A percentile compares a stretch with the other conserved stretches of the same genome.
Conservation (phyloP, 257 asterid species). For the Striga asiatica region DNA sequence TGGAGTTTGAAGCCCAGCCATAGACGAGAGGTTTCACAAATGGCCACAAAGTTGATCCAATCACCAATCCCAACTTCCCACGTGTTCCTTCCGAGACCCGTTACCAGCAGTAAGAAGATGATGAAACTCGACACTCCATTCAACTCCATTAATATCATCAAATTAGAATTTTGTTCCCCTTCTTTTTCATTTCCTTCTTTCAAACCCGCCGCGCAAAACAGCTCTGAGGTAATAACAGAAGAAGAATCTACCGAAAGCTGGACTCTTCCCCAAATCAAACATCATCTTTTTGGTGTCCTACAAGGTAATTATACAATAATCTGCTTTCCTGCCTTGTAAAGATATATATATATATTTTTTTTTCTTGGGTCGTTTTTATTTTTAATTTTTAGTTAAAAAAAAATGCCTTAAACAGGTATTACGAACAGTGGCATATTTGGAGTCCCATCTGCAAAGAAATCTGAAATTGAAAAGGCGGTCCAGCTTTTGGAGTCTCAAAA, state of each 20-base stretch:
- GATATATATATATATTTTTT: neutral
- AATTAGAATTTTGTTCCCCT: constrained; percentile 16
- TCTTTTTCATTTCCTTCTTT: neutral
- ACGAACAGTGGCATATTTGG: constrained; percentile 83
- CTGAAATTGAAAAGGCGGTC: constrained; percentile 47
- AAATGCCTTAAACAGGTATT: constrained; percentile 32
- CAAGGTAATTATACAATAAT: constrained; percentile 31
- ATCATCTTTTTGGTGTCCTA: constrained; percentile 35
- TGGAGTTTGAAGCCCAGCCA: too few relatives aligned
- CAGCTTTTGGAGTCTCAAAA: constrained; percentile 60
- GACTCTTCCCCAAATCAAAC: constrained; percentile 32
- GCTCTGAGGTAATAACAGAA: constrained; percentile 11
- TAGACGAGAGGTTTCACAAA: neutral
- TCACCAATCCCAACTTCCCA: constrained; percentile 38
- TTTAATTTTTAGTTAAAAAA: too few relatives aligned
- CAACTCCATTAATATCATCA: constrained; percentile 3
- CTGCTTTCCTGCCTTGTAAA: neutral
- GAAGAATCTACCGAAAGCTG: neutral
- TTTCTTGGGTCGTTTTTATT: too few relatives aligned
- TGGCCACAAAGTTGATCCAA: constrained; percentile 36
- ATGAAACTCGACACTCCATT: constrained; percentile 17
- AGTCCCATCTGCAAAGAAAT: constrained; percentile 42
- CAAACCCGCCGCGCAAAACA: constrained; percentile 21
- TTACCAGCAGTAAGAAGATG: constrained; percentile 7
- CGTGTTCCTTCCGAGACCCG: constrained; percentile 31